Evolutionary conservation across 2,329 filamentous ascomycete species (phyloP).

Genomic region (Cadophora malorum): DNA sequence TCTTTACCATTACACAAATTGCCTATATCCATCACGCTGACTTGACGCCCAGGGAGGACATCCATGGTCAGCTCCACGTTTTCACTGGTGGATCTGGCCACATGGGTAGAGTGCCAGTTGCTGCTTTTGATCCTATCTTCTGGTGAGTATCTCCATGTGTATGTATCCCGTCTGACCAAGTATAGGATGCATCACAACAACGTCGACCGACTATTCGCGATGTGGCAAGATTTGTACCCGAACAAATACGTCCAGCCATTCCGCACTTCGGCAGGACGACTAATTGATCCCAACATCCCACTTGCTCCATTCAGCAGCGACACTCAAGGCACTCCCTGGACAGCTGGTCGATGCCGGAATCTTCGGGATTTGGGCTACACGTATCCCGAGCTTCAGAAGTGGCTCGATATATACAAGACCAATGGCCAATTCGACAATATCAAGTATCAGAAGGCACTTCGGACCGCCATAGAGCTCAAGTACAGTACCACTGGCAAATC

Average conservation of each 20-base stretch:
- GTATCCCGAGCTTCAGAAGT: slow-evolving; percentile 46
- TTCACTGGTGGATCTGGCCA: slow-evolving; percentile 48
- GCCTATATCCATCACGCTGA: too few relatives aligned
- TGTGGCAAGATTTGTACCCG: slow-evolving; percentile 53
- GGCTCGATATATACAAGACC: slow-evolving; percentile 40
- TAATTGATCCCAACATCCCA: slow-evolving; percentile 19
- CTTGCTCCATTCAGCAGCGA: slow-evolving; percentile 28
- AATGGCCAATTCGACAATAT: slow-evolving; percentile 22
- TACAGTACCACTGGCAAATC: slow-evolving; percentile 30
- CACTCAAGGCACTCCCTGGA: slow-evolving; percentile 23
- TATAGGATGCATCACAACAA: slow-evolving; percentile 57
- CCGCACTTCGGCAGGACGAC: slow-evolving; percentile 17
- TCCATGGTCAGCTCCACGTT: slow-evolving; percentile 51
- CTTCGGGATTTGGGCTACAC: slow-evolving; percentile 29
- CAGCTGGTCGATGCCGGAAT: slow-evolving; percentile 20
- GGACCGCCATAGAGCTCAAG: slow-evolving; percentile 26
- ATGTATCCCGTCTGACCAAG: not conserved
- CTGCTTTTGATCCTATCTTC: slow-evolving; percentile 54
- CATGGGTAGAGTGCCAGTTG: slow-evolving; percentile 49
- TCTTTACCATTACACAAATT: not conserved
- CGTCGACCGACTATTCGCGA: slow-evolving; percentile 63
- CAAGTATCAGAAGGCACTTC: slow-evolving; percentile 27
- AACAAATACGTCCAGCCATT: slow-evolving; percentile 41
- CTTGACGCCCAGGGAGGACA: slow-evolving; percentile 43
- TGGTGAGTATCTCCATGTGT: slow-evolving; percentile 35